These are phyloP conservation scores for Aspergillus sclerotiicarbonarius DNA, from an alignment of 495 filamentous ascomycete species.

Conservation along the genomic window DNA sequence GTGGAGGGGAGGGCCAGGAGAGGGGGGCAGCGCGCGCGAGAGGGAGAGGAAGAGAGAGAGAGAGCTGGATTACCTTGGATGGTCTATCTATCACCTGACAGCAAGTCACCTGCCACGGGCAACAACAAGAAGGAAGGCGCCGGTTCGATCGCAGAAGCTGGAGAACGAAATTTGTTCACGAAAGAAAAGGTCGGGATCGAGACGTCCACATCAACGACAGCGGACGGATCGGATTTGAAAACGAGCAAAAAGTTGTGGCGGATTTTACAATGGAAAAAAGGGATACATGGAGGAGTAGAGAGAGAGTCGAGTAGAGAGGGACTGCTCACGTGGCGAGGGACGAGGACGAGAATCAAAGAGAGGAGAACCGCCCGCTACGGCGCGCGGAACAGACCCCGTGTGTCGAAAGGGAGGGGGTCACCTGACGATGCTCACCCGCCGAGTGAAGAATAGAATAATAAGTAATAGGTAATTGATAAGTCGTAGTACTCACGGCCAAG, in stretches of 20 bases:
- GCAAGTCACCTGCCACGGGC: slow-evolving; percentile 51
- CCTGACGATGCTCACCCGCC: too few relatives aligned
- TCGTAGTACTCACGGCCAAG: too few relatives aligned
- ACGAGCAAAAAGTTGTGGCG: slow-evolving; percentile 22
- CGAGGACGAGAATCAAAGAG: slow-evolving; percentile 21
- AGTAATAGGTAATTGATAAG: too few relatives aligned
- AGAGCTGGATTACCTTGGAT: slow-evolving; percentile 43
- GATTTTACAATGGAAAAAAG: slow-evolving; percentile 33
- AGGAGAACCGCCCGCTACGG: slow-evolving; percentile 29
- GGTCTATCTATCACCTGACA: slow-evolving; percentile 53
- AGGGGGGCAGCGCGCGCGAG: slow-evolving; percentile 3
- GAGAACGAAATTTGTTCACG: slow-evolving; percentile 24
- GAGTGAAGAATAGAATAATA: slow-evolving; percentile 1
- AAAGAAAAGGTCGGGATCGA: slow-evolving; percentile 16
- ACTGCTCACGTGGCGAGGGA: slow-evolving; percentile 46
- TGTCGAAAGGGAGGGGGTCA: slow-evolving; percentile 30
- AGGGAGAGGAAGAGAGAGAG: slow-evolving; percentile 15
- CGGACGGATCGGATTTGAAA: slow-evolving; percentile 18
- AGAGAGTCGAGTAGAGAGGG: slow-evolving; percentile 37
- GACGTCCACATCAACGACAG: slow-evolving; percentile 7
- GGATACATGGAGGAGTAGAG: slow-evolving; percentile 32
- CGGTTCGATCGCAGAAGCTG: slow-evolving; percentile 32
- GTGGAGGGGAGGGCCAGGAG: slow-evolving; percentile 6
- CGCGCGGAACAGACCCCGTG: slow-evolving; percentile 19
- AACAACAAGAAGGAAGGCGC: slow-evolving; percentile 45